These are phyloP conservation scores for Purpureocillium lavendulum DNA, from an alignment of 2,329 filamentous ascomycete species.

Conservation along the genomic window DNA sequence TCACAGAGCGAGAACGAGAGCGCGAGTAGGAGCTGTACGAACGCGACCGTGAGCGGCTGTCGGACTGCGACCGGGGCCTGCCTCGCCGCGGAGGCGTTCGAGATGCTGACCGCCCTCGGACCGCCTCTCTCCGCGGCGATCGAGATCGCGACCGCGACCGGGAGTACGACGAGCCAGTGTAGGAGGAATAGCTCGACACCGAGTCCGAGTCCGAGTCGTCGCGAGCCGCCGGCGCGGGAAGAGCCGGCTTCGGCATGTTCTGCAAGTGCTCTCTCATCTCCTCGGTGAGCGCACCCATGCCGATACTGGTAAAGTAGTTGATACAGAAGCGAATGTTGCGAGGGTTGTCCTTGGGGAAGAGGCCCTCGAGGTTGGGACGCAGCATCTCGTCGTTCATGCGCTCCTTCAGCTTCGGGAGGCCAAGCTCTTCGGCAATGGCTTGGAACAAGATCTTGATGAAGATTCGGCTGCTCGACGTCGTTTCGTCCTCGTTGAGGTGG, in stretches of 20 bases:
- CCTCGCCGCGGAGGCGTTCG: conserved; percentile 16
- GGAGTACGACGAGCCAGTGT: conserved; percentile 55
- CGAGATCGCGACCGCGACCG: conserved; percentile 39
- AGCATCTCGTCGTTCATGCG: conserved; percentile 73
- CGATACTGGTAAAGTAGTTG: conserved; percentile 98
- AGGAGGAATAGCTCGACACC: conserved; percentile 71
- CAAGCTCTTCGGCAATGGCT: conserved; percentile 79
- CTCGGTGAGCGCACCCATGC: conserved; percentile 90
- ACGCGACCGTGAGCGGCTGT: conserved; percentile 28
- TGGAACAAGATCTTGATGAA: conserved; percentile 98
- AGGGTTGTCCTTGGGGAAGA: conserved; percentile 85
- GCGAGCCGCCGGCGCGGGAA: conserved; percentile 55
- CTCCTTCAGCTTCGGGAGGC: conserved; percentile 69
- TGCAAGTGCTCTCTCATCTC: conserved; percentile 88
- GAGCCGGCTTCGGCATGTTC: conserved; percentile 77
- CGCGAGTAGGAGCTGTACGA: conserved; percentile 36
- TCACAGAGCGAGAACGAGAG: conserved; percentile 3
- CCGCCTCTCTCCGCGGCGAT: conserved; percentile 21
- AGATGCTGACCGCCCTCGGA: conserved; percentile 18
- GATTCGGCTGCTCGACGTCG: conserved; percentile 90
- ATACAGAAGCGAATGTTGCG: conserved; percentile 93
- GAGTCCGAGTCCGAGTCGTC: conserved; percentile 61
- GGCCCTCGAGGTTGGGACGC: conserved; percentile 67
- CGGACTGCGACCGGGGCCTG: conserved; percentile 15
- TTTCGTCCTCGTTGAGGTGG: conserved; percentile 93